phyloP scores from a whole-genome alignment of 192 early-diverging fungal genomes.

The Podila verticillata region DNA sequence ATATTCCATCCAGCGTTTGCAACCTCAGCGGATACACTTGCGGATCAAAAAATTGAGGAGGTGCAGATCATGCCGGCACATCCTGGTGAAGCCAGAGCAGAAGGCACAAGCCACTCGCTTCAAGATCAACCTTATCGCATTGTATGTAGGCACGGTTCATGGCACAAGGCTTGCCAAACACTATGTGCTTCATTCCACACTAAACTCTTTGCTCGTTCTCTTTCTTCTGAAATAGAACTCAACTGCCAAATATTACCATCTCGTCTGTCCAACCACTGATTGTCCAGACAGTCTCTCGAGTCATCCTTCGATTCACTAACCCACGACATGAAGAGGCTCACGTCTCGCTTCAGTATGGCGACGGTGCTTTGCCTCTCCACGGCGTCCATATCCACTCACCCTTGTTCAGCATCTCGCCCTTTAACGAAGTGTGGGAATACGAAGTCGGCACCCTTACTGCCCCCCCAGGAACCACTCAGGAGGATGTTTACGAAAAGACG shows the following conservation, averaged over 20 bases:
- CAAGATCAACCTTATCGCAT: conserved; percentile 89
- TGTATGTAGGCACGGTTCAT: conserved; percentile 58
- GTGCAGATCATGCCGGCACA: conserved; percentile 88
- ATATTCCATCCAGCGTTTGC: conserved; percentile 62
- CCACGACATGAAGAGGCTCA: conserved; percentile 79
- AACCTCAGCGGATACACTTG: conserved; percentile 88
- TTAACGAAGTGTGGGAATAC: conserved; percentile 85
- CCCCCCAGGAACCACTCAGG: conserved; percentile 27
- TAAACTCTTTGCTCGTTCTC: not conserved
- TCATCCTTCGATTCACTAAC: conserved; percentile 82
- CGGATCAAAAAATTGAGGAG: conserved; percentile 87
- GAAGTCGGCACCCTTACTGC: conserved; percentile 57
- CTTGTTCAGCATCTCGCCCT: conserved; percentile 74
- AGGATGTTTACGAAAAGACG: conserved; percentile 69
- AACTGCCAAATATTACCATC: conserved; percentile 83
- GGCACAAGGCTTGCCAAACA: no score
- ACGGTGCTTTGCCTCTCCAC: conserved; percentile 36
- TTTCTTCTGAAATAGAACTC: conserved; percentile 58
- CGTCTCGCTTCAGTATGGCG: conserved; percentile 62
- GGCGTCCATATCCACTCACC: conserved; percentile 68
- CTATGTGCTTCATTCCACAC: not conserved
- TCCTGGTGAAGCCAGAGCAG: conserved; percentile 91
- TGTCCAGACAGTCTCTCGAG: conserved; percentile 51
- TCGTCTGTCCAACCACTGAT: conserved; percentile 54
- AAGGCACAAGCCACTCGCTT: conserved; percentile 89